phyloP scores from a whole-genome alignment of 495 filamentous ascomycete species.

The Choiromyces venosus region DNA sequence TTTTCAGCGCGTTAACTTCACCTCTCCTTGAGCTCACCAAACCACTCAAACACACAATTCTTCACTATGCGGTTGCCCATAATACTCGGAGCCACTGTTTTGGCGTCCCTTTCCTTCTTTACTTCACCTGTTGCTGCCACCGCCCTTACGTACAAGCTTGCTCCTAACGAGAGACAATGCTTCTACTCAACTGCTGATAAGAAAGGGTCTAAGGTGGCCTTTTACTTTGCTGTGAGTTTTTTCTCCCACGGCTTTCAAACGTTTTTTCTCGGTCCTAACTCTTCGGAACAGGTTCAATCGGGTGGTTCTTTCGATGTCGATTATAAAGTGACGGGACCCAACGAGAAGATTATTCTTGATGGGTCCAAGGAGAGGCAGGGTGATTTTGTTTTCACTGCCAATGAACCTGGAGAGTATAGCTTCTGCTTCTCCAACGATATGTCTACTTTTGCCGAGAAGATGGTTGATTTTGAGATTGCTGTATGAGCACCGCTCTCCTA shows the following conservation, averaged over 20 bases:
- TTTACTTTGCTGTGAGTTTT: slow-evolving; percentile 88
- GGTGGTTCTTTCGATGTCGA: slow-evolving; percentile 95
- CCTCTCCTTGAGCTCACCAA: background rate
- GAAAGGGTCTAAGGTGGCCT: slow-evolving; percentile 80
- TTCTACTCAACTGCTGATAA: slow-evolving; percentile 78
- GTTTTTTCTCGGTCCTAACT: slow-evolving; percentile 8
- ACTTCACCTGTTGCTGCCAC: slow-evolving; percentile 63
- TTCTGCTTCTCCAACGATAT: slow-evolving; percentile 99
- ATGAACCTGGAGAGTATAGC: slow-evolving; percentile 84
- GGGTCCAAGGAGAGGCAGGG: slow-evolving; percentile 91
- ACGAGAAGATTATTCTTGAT: slow-evolving; percentile 74
- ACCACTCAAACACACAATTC: background rate
- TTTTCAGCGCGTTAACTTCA: slow-evolving; percentile 14
- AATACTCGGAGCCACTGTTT: slow-evolving; percentile 48
- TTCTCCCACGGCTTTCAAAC: background rate
- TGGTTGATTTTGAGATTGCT: slow-evolving; percentile 97
- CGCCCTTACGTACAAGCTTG: slow-evolving; percentile 88
- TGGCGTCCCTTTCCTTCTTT: slow-evolving; percentile 57
- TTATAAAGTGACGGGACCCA: slow-evolving; percentile 79
- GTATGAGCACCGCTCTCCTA: slow-evolving; percentile 51
- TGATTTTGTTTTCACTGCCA: slow-evolving; percentile 96
- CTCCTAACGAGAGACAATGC: slow-evolving; percentile 87
- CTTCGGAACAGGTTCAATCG: slow-evolving; percentile 70
- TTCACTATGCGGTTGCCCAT: slow-evolving; percentile 32
- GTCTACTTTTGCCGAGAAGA: slow-evolving; percentile 95